phyloP scores from a whole-genome alignment of 352 stramenopile genomes.

The Pythium volutum region DNA sequence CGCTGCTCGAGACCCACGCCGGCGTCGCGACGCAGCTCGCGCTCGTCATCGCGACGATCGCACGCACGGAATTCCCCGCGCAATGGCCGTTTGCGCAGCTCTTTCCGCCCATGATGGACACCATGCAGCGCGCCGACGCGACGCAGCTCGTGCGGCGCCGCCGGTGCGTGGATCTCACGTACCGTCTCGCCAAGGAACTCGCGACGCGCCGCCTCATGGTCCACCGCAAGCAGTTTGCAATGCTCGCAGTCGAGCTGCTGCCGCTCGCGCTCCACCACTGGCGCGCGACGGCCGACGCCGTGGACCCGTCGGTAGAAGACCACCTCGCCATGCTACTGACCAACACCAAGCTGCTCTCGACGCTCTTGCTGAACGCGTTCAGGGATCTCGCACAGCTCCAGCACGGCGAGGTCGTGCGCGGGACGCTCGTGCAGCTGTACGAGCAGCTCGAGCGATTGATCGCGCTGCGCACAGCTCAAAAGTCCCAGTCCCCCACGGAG shows the following conservation, averaged over 20 bases:
- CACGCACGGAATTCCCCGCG: conserved; percentile 67
- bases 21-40: conserved; percentile 59
- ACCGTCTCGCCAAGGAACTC: conserved; percentile 79
- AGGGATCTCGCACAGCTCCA: conserved; percentile 54
- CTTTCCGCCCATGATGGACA: conserved; percentile 59
- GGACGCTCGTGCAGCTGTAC: conserved; percentile 65
- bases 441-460: conserved; percentile 65
- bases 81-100: conserved; percentile 66
- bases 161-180: conserved; percentile 56
- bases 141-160: conserved; percentile 26
- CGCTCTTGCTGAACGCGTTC: conserved; percentile 69
- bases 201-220: conserved; percentile 69
- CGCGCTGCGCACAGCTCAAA: conserved; percentile 25
- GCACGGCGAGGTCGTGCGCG: conserved; percentile 51
- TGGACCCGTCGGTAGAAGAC: conserved; percentile 18
- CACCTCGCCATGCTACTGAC: conserved; percentile 43
- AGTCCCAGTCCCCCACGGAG: not conserved
- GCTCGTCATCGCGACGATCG: conserved; percentile 63
- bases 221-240: conserved; percentile 79
- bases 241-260: conserved; percentile 65
- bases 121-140: conserved; percentile 30
- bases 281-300: conserved; percentile 16
- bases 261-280: conserved; percentile 62
- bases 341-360: conserved; percentile 65
- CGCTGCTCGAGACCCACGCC: conserved; percentile 57